These are phyloP conservation scores for Glycine soja DNA, from an alignment of 306 rosid genomes.

Conservation along the genomic window DNA sequence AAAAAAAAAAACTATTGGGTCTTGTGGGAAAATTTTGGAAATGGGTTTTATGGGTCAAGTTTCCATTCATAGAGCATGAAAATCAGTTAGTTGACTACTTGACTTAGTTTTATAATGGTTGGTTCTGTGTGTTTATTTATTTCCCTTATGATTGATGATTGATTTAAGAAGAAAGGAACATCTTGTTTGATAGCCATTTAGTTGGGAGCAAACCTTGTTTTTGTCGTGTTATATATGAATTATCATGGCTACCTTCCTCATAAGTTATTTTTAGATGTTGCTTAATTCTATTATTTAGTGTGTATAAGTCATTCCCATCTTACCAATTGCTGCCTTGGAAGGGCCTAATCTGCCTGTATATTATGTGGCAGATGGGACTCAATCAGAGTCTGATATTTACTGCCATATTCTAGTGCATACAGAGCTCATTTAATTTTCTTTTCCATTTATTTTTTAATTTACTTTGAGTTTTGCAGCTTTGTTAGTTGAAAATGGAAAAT, in stretches of 20 bases:
- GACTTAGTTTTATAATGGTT: background rate
- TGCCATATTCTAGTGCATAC: background rate
- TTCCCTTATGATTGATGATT: background rate
- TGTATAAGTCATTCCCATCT: background rate
- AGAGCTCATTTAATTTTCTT: background rate
- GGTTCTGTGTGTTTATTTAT: background rate
- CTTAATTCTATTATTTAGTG: background rate
- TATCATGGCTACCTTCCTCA: background rate
- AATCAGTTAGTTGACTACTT: background rate
- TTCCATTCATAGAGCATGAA: slow-evolving; percentile 17
- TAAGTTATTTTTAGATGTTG: background rate
- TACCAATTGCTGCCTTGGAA: slow-evolving; percentile 5
- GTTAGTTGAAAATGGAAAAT: slow-evolving; percentile 89
- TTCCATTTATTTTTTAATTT: background rate
- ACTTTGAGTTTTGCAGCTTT: slow-evolving; percentile 60
- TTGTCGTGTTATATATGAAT: slow-evolving; percentile 4
- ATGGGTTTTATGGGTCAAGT: slow-evolving; percentile 12
- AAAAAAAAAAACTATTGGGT: background rate
- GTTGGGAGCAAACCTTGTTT: background rate
- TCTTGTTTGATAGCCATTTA: slow-evolving; percentile 26
- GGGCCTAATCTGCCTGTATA: background rate
- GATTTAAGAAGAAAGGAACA: slow-evolving; percentile 2
- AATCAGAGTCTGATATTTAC: slow-evolving; percentile 5
- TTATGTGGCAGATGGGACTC: background rate
- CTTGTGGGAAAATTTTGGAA: background rate